Conservation (phyloP, 2,329 filamentous ascomycete genomes). For the Fusarium temperatum region DNA sequence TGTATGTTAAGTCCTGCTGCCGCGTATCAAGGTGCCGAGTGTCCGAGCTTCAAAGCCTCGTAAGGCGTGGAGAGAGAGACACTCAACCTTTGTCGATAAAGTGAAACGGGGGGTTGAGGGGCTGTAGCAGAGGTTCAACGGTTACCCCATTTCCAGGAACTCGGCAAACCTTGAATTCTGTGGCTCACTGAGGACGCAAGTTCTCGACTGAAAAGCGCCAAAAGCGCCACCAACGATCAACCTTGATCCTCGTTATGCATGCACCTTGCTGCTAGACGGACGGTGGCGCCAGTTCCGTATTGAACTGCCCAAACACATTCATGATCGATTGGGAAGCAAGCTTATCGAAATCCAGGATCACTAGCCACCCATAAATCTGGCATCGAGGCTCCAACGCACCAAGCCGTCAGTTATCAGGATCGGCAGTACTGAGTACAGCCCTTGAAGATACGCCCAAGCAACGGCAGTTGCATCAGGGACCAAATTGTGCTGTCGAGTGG, state of each 20-base stretch:
- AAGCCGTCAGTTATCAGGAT: constrained; percentile 19
- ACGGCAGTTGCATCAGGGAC: constrained; percentile 3
- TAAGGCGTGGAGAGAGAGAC: constrained; percentile 1
- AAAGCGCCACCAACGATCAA: constrained; percentile 23
- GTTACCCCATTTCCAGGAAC: constrained; percentile 12
- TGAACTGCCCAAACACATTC: not conserved
- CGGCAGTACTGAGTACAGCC: not conserved
- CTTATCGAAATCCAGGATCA: not conserved
- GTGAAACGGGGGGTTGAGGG: not conserved
- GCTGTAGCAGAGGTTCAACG: constrained; percentile 21
- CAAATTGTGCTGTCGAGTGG: not conserved
- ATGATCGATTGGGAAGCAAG: not conserved
- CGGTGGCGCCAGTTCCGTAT: constrained; percentile 7
- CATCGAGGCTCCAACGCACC: not conserved
- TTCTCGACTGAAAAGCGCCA: constrained; percentile 17
- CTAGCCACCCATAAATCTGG: not conserved
- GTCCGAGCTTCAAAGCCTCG: not conserved
- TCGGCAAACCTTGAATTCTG: constrained; percentile 16
- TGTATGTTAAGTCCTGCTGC: constrained; percentile 18
- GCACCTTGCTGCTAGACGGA: constrained; percentile 1
- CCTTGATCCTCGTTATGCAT: constrained; percentile 18
- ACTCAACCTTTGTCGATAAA: not conserved
- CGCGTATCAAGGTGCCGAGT: not conserved
- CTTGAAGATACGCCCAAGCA: constrained; percentile 9
- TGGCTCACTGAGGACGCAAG: constrained; percentile 2